phyloP scores from a whole-genome alignment of 768 basidiomycete genomes.

The Wakefieldia striispora region DNA sequence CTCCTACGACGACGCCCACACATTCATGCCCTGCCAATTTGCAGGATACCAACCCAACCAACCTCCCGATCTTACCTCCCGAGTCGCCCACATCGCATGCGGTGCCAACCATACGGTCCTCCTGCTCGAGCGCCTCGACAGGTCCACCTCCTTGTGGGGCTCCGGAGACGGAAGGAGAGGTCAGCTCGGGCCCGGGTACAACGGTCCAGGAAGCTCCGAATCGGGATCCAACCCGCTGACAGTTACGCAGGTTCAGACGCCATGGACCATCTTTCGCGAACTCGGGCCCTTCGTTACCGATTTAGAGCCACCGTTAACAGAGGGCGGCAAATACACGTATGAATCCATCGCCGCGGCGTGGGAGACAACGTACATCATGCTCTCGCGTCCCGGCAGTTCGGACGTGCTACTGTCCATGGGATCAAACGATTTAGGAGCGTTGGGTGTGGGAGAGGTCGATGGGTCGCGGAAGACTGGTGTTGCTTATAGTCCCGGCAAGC shows the following conservation, averaged over 20 bases:
- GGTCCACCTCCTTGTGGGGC: slow-evolving; percentile 57
- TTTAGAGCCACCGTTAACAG: too few relatives aligned
- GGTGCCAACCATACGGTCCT: slow-evolving; percentile 82
- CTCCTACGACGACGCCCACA: slow-evolving; percentile 37
- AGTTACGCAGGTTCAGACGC: slow-evolving; percentile 9
- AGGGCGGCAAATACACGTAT: slow-evolving; percentile 37
- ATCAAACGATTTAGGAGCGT: slow-evolving; percentile 78
- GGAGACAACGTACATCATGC: slow-evolving; percentile 80
- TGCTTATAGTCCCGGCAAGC: background rate
- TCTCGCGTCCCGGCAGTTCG: slow-evolving; percentile 39
- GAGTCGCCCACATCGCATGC: slow-evolving; percentile 53
- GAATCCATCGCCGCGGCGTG: slow-evolving; percentile 65
- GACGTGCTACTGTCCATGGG: slow-evolving; percentile 79
- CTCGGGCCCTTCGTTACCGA: slow-evolving; percentile 36
- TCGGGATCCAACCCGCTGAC: too few relatives aligned
- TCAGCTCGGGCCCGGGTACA: slow-evolving; percentile 59
- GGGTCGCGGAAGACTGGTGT: slow-evolving; percentile 5
- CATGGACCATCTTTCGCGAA: slow-evolving; percentile 43
- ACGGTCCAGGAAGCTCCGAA: too few relatives aligned
- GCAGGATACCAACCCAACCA: slow-evolving; percentile 11
- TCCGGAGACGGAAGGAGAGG: slow-evolving; percentile 69
- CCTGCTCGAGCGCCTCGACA: slow-evolving; percentile 45
- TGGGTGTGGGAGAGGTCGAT: slow-evolving; percentile 50
- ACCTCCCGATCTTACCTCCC: slow-evolving; percentile 23
- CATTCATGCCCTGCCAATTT: slow-evolving; percentile 40